Evolutionary conservation across 2,329 filamentous ascomycete species (phyloP).

Genomic region (Neonectria hederae): DNA sequence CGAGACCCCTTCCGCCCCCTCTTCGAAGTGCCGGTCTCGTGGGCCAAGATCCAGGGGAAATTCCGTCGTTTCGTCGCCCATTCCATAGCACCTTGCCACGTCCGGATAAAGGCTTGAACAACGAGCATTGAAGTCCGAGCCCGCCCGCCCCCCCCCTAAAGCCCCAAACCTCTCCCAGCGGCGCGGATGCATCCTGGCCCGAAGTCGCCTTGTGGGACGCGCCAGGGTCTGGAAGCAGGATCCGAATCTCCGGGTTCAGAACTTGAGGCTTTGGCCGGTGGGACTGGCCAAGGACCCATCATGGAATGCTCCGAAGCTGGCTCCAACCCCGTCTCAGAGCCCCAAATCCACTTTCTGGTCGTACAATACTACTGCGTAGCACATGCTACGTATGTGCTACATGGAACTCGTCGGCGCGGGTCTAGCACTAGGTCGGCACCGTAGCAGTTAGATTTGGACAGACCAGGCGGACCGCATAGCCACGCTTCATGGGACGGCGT

Average conservation of each 20-base stretch:
- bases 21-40: neutral
- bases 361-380: neutral
- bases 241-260: slow-evolving; percentile 8
- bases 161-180: neutral
- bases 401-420: neutral
- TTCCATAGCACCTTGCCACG: neutral
- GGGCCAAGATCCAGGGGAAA: neutral
- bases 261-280: neutral
- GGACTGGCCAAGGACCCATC: neutral
- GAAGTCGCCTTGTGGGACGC: slow-evolving; percentile 3
- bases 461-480: neutral
- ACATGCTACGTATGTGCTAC: neutral
- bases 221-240: neutral
- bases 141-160: too few relatives aligned
- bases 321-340: neutral
- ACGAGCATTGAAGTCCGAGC: neutral
- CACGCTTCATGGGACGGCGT: neutral
- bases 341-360: neutral
- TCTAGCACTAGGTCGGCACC: neutral
- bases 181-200: neutral
- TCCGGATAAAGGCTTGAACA: neutral
- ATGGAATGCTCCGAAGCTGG: neutral
- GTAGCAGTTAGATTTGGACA: slow-evolving; percentile 1
- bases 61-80: neutral
- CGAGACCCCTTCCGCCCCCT: neutral